Evolutionary conservation across 345 rosid genomes (phyloP).

Genomic region (Brassica rapa): DNA sequence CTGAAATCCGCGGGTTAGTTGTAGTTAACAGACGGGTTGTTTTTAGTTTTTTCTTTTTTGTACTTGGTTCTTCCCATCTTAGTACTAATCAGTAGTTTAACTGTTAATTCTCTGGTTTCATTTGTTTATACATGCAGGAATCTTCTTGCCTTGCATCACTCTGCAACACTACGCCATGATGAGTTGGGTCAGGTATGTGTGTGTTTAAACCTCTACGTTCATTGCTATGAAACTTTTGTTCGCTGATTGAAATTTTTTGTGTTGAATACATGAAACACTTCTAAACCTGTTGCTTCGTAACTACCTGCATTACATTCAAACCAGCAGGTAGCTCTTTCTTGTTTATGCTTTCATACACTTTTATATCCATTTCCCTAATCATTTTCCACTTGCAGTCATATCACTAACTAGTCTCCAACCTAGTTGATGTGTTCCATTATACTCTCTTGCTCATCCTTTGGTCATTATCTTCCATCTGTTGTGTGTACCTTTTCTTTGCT

Average conservation of each 20-base stretch:
- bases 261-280: constrained; percentile 77
- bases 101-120: neutral
- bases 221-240: constrained; percentile 16
- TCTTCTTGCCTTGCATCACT: constrained; percentile 81
- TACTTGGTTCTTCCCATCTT: constrained; percentile 3
- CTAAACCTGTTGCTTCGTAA: constrained; percentile 76
- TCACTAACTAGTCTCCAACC: neutral
- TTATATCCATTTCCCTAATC: too few relatives aligned
- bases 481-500: too few relatives aligned
- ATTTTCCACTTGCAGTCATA: neutral
- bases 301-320: constrained; percentile 87
- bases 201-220: constrained; percentile 8
- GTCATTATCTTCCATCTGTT: neutral
- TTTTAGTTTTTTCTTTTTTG: neutral
- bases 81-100: neutral
- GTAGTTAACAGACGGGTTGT: neutral
- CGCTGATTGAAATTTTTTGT: neutral
- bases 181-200: constrained; percentile 80
- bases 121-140: constrained; percentile 41
- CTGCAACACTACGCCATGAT: constrained; percentile 86
- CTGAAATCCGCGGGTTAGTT: constrained; percentile 80
- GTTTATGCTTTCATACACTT: too few relatives aligned
- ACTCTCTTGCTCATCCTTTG: constrained; percentile 2
- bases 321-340: constrained; percentile 53
- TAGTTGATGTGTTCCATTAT: neutral